These are phyloP conservation scores for Houttuynia cordata DNA, from an alignment of 164 flowering plant genomes.

Conservation along the genomic window DNA sequence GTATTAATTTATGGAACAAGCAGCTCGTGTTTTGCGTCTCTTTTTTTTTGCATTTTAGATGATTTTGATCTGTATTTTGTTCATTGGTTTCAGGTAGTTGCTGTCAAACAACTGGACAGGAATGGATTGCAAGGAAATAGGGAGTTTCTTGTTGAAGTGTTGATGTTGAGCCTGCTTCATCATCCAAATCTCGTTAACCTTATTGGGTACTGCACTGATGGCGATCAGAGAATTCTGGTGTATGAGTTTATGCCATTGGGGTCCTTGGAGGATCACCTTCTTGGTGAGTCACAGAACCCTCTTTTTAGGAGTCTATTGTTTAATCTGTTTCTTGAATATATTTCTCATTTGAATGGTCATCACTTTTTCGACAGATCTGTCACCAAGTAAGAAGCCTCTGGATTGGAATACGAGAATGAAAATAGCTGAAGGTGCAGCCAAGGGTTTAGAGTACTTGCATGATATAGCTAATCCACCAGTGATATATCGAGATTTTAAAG, in stretches of 20 bases:
- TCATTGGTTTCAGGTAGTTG: constrained; percentile 39
- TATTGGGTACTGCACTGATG: constrained; percentile 76
- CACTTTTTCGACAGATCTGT: constrained; percentile 3
- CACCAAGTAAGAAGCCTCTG: constrained; percentile 35
- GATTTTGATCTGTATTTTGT: neutral
- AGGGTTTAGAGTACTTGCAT: constrained; percentile 74
- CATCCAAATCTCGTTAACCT: constrained; percentile 57
- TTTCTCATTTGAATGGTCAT: neutral
- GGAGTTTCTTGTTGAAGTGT: constrained; percentile 75
- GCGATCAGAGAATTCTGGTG: constrained; percentile 63
- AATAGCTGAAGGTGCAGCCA: constrained; percentile 76
- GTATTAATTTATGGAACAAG: constrained; percentile 12
- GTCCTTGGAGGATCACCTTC: constrained; percentile 80
- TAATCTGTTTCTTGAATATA: neutral
- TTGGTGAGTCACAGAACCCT: constrained; percentile 41
- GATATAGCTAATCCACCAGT: constrained; percentile 68
- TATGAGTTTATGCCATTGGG: constrained; percentile 72
- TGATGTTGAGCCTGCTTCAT: constrained; percentile 65
- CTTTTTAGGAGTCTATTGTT: neutral
- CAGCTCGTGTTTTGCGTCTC: neutral
- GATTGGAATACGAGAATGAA: constrained; percentile 73
- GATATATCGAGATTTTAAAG: constrained; percentile 73
- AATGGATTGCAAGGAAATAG: constrained; percentile 78
- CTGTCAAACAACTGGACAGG: constrained; percentile 72
- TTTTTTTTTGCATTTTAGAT: no score